Percentiles rank a stretch among this genome's conserved stretches.
Evolutionary conservation across 257 asterid species (phyloP).

Genomic region (Solanum piurae): DNA sequence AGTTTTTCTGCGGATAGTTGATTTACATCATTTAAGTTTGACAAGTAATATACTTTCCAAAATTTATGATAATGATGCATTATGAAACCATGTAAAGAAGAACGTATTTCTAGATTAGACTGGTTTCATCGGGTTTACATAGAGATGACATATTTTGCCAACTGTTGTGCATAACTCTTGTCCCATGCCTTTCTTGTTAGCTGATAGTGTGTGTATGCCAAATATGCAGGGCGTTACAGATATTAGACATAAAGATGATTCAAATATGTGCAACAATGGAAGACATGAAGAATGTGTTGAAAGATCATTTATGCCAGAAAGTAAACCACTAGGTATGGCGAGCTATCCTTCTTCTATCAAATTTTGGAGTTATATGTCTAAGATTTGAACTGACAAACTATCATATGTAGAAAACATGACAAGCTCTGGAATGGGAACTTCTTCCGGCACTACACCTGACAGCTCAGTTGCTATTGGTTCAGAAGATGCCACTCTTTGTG

Average conservation of each 20-base stretch:
- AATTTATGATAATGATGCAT: not conserved
- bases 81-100: not conserved
- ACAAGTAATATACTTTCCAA: not conserved
- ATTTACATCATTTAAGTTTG: not conserved
- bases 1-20: not conserved
- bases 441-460: not conserved
- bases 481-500: not conserved
- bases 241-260: constrained; percentile 17
- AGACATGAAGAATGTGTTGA: constrained; percentile 18
- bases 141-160: not conserved
- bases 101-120: not conserved
- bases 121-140: not conserved
- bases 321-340: not conserved
- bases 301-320: not conserved
- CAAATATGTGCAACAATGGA: constrained; percentile 7
- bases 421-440: not conserved
- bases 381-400: not conserved
- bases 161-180: constrained; percentile 59
- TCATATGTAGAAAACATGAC: not conserved
- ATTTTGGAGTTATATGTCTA: not conserved
- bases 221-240: constrained; percentile 14
- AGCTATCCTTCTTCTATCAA: not conserved
- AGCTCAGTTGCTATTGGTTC: not conserved
- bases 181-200: constrained; percentile 39
- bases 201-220: constrained; percentile 30